These are phyloP conservation scores for Aspergillus sp. DNA, from an alignment of 2,329 filamentous ascomycete genomes.

Conservation along the genomic window DNA sequence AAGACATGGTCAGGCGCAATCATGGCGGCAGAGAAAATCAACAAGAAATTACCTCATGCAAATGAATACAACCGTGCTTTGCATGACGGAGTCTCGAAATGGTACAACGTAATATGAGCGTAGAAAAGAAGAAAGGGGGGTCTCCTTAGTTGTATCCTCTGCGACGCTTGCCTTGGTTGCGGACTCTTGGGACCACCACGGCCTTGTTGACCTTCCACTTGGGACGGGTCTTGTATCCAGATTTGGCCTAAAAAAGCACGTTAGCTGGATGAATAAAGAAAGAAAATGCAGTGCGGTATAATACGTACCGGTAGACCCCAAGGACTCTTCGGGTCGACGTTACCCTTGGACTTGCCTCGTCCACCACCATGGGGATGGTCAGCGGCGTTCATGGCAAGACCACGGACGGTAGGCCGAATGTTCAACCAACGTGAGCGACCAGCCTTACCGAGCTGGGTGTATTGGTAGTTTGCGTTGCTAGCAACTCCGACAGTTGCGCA, in stretches of 20 bases:
- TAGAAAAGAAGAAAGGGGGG: slow-evolving; percentile 2
- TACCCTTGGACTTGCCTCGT: slow-evolving; percentile 98
- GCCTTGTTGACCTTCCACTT: slow-evolving; percentile 89
- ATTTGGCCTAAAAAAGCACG: slow-evolving; percentile 42
- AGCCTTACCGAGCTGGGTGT: slow-evolving; percentile 88
- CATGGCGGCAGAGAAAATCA: background rate
- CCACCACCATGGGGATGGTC: slow-evolving; percentile 99
- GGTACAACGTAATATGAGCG: background rate
- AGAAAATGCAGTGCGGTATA: background rate
- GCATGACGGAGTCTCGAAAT: background rate
- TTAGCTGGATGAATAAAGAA: slow-evolving; percentile 5
- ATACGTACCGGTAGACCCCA: slow-evolving; percentile 88
- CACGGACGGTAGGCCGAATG: slow-evolving; percentile 90
- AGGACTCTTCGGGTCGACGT: slow-evolving; percentile 87
- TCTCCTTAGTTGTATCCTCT: slow-evolving; percentile 55
- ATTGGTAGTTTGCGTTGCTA: slow-evolving; percentile 90
- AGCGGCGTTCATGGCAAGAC: slow-evolving; percentile 97
- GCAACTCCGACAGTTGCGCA: slow-evolving; percentile 92
- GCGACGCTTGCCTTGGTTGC: slow-evolving; percentile 85
- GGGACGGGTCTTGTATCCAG: slow-evolving; percentile 78
- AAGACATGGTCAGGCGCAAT: background rate
- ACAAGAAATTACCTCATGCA: slow-evolving; percentile 1
- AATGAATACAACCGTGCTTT: background rate
- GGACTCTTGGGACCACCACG: slow-evolving; percentile 74
- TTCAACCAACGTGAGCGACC: slow-evolving; percentile 90